These are phyloP conservation scores for Paramecium pentaurelia DNA, from an alignment of 73 alveolate species.

Conservation along the genomic window DNA sequence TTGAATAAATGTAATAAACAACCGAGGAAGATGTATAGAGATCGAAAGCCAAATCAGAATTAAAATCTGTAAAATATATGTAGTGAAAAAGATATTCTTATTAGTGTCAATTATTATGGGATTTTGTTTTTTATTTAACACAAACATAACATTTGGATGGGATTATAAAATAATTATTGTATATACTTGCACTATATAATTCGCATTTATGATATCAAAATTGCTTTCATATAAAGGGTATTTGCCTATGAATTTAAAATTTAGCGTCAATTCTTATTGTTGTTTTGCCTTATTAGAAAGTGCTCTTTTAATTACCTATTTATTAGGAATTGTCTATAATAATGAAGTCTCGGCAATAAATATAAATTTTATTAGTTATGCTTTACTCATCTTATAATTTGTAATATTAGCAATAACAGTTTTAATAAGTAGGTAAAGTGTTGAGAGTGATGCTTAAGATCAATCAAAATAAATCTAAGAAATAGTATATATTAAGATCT, in stretches of 20 bases:
- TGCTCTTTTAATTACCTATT: neutral
- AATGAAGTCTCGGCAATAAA: neutral
- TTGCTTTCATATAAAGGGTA: neutral
- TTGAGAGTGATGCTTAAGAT: neutral
- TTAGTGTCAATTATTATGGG: neutral
- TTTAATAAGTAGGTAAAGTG: neutral
- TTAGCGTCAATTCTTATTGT: neutral
- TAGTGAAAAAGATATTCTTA: neutral
- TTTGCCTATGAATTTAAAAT: neutral
- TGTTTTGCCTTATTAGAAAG: neutral
- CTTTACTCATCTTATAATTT: neutral
- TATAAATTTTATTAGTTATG: neutral
- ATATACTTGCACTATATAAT: neutral
- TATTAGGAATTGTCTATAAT: neutral
- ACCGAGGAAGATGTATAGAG: neutral
- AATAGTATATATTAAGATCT: neutral
- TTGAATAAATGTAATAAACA: neutral
- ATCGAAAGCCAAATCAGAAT: neutral
- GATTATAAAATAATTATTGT: conserved; percentile 1
- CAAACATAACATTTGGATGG: neutral
- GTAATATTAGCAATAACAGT: neutral
- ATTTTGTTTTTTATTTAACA: neutral
- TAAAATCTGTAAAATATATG: neutral
- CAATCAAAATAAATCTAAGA: neutral
- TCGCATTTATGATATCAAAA: neutral